Evolutionary conservation across 2,329 filamentous ascomycete genomes (phyloP), one percentile per base, ranked within the genome.

Genomic region (Xylaria sp.): DNA sequence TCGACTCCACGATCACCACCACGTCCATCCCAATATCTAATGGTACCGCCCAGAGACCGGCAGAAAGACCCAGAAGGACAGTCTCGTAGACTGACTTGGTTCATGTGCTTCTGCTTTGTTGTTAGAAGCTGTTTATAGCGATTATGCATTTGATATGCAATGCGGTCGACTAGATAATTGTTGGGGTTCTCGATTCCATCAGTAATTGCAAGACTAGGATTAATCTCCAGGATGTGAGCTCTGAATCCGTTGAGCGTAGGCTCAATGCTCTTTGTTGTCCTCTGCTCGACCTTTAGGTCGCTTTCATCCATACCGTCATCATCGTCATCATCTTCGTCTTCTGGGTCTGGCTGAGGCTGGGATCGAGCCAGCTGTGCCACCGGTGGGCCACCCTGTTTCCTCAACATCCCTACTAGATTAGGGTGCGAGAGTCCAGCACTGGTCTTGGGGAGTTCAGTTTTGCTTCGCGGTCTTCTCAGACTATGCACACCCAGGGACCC

Each of bases 111-210:
- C 63, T 92, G 84, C 74, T 89, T 91, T 68, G 85, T 82, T 42
- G 88, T 89, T 33, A 95, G 82, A 17, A 97, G 82, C 31, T 87
- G 87, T 77, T 94, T 96, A 79, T 94, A 97, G 62, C 94, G 88
- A 66, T 89, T 83, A 53, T 90, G 82, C 77, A 97, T 93, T 74
- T 97, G 93, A 70, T 92, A 87, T 0, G 92, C 92, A 71, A 97
- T 91, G 51, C 94, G 89, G 33, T 96, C 91, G 15, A 95, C 87
- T 69, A 97, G 83, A 77, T 89, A 90, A 36, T 74, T 80, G 72
- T 86, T 84, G 3, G 74, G 84, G 9, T 84, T 70, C 22, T 54
- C 68, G 3, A 27, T 36, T 15, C 64, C 66, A 11, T 69, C 63
- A 20, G 50, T 33, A 80, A n/a, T 83, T 9, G 70, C 82, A 64